Conservation (phyloP, 2,329 filamentous ascomycete genomes). For the Fusarium sp. region DNA sequence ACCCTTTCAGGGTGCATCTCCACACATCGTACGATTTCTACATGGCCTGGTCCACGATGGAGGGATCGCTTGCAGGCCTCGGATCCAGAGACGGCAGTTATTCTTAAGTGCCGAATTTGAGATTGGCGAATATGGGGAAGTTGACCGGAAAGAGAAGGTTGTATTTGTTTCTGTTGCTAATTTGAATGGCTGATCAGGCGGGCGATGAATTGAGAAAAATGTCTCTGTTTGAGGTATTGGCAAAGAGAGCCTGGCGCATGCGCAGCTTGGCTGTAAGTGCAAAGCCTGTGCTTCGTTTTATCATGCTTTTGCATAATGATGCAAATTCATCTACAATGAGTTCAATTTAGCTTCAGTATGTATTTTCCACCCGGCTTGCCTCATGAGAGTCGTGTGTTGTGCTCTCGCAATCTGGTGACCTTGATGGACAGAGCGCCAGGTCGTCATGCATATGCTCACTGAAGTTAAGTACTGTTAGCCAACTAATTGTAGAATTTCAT, state of each 20-base stretch:
- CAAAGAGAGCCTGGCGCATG: neutral
- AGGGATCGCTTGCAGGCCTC: conserved; percentile 15
- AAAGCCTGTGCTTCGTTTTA: neutral
- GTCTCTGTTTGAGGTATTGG: neutral
- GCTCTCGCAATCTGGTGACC: neutral
- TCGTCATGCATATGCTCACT: too few relatives aligned
- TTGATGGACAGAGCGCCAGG: neutral
- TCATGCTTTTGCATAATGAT: neutral
- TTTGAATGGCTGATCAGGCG: neutral
- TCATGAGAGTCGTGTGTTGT: neutral
- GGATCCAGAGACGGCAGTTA: neutral
- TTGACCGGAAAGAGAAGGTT: conserved; percentile 6
- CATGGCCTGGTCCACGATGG: conserved; percentile 27
- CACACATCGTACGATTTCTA: conserved; percentile 43
- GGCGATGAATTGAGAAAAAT: neutral
- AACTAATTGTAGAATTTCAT: too few relatives aligned
- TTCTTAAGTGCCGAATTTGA: conserved; percentile 7
- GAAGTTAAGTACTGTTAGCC: too few relatives aligned
- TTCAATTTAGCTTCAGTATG: neutral
- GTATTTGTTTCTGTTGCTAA: neutral
- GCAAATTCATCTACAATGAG: accelerated
- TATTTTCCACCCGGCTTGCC: accelerated
- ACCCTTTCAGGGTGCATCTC: conserved; percentile 29
- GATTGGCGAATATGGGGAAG: conserved; percentile 4
- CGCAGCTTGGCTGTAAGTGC: too few relatives aligned